Base-by-base conservation (phyloP, 176 grass and related monocot genomes). In the Ampelocalamus luodianensis region DNA sequence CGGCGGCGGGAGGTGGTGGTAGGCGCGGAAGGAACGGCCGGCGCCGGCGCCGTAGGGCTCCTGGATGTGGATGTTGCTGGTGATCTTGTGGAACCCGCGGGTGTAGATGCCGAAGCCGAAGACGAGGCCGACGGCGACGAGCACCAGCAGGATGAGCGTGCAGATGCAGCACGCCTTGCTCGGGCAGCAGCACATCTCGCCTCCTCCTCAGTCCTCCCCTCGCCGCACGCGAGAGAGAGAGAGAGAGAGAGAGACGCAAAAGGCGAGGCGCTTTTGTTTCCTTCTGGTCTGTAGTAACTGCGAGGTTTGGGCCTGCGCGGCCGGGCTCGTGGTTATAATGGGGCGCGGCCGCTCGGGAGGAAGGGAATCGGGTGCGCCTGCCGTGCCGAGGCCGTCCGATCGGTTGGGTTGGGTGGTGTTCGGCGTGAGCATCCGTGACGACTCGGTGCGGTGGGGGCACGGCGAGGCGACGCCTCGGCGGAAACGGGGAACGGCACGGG, bases 121-220 rank as follows among this genome's bases (percentile, higher is more conserved):
- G 78, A 97, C 89, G 82, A 97, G 2, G 13, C 94, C 94, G 55
- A 97, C 73, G 16, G 55, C 81, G 38, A 97, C 15, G 17, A 94
- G 73, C 26, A 92, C 85, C 74, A 94, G 91, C 22, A 94, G 27
- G 75, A 97, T 24, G 53, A 97, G 83, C 51, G 84, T 87, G 85
- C 94, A 97, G 55, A 94, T 64, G 87, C 91, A 94, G 89, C 94
- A 97, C 77, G 87, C 84, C 85, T 94, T 97, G 89, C 94, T 92
- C 48, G 90, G 91, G 83, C 49, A 95, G 81, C 94, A 95, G 83
- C 93, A 95, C 93, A 95, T 95, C 88, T 80, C 17, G 20, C 56
- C 34, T 4, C 18, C 56, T 13, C 74, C 39, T 59, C 23, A 3
- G 22, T 8, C 14, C 8, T 11, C 36, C 4, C 24, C 24, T 43